These are phyloP conservation scores for Kwoniella heveanensis DNA, from an alignment of 768 basidiomycete species.

Conservation along the genomic window DNA sequence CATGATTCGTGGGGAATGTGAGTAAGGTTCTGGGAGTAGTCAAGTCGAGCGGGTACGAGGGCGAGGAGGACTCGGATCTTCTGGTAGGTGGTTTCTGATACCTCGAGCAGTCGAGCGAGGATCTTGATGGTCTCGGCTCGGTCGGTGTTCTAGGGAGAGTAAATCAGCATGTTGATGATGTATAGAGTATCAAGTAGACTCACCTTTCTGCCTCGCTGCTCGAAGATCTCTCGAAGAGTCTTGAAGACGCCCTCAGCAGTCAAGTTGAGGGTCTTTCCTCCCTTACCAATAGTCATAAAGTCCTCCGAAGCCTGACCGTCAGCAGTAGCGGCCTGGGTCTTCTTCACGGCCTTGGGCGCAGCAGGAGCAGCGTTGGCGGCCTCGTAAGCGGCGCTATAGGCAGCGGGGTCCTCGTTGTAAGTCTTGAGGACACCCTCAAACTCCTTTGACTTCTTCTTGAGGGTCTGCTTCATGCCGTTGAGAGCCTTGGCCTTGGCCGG, in stretches of 20 bases:
- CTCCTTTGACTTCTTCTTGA: slow-evolving; percentile 88
- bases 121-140: slow-evolving; percentile 90
- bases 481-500: slow-evolving; percentile 86
- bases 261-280: slow-evolving; percentile 78
- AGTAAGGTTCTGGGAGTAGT: slow-evolving; percentile 76
- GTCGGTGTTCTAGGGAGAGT: slow-evolving; percentile 78
- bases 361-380: slow-evolving; percentile 48
- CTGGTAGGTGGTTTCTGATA: slow-evolving; percentile 85
- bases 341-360: slow-evolving; percentile 59
- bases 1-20: slow-evolving; percentile 93
- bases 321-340: slow-evolving; percentile 54
- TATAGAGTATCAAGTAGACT: slow-evolving; percentile 25
- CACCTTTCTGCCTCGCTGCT: slow-evolving; percentile 95
- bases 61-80: slow-evolving; percentile 91
- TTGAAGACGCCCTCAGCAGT: slow-evolving; percentile 80
- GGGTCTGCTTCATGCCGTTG: slow-evolving; percentile 96
- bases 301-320: slow-evolving; percentile 62
- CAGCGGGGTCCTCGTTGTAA: slow-evolving; percentile 86
- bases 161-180: no score
- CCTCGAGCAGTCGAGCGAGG: slow-evolving; percentile 79
- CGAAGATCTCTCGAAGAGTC: slow-evolving; percentile 83
- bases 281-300: slow-evolving; percentile 88
- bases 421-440: slow-evolving; percentile 76
- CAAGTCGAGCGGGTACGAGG: slow-evolving; percentile 90
- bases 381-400: slow-evolving; percentile 75